Percentiles rank a stretch among this genome's conserved stretches.
Conservation (phyloP, 257 asterid species). For the Euphrasia confusa region DNA sequence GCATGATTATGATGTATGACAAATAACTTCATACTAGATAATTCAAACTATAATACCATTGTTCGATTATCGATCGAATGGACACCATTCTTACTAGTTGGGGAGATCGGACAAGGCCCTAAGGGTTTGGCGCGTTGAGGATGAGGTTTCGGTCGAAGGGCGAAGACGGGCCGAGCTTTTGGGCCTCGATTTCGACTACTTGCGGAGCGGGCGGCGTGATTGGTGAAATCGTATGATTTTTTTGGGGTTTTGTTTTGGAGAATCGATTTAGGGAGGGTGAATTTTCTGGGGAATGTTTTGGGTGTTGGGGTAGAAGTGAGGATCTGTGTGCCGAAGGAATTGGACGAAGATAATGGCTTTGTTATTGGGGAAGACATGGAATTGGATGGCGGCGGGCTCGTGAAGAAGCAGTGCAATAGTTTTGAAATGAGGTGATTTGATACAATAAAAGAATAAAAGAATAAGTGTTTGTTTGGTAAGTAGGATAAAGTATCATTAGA, state of each 20-base stretch:
- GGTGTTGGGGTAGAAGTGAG: constrained; percentile 51
- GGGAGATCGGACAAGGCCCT: constrained; percentile 51
- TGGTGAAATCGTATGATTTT: constrained; percentile 25
- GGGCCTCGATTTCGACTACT: constrained; percentile 42
- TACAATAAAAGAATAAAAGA: too few species aligned
- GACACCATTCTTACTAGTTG: too few species aligned
- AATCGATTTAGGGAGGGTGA: constrained; percentile 30
- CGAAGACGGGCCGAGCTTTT: constrained; percentile 31
- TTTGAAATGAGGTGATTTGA: too few species aligned
- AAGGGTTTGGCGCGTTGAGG: constrained; percentile 59
- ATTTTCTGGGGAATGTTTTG: constrained; percentile 39
- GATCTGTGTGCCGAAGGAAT: constrained; percentile 42
- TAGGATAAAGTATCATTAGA: too few species aligned
- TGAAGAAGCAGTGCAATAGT: too few species aligned
- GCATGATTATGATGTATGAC: too few species aligned
- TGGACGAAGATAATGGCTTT: constrained; percentile 41
- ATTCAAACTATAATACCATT: too few species aligned
- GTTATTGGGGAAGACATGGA: constrained; percentile 35
- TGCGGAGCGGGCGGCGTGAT: constrained; percentile 46
- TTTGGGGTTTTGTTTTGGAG: constrained; percentile 25
- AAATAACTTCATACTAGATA: too few species aligned
- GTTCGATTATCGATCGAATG: too few species aligned
- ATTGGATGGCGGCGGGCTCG: too few species aligned
- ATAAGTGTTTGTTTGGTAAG: too few species aligned
- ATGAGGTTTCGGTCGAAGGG: constrained; percentile 47